These are phyloP conservation scores for Ascosphaera apis DNA, from an alignment of 2,329 filamentous ascomycete genomes.

Conservation along the genomic window DNA sequence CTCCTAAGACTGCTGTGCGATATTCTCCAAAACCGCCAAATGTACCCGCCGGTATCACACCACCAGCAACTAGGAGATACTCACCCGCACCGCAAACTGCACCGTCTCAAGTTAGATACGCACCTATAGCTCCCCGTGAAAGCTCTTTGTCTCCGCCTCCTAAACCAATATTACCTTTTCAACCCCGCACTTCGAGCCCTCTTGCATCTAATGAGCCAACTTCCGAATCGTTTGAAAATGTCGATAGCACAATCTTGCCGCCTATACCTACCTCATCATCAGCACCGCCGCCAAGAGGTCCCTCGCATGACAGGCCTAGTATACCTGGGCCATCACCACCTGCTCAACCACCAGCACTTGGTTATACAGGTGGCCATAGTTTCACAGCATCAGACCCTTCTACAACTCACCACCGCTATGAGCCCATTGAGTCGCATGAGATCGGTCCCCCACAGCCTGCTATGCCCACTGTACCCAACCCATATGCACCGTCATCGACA, in stretches of 20 bases:
- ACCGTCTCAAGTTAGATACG: conserved; percentile 16
- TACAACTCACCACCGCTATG: background rate
- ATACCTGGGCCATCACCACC: background rate
- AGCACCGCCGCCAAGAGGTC: conserved; percentile 5
- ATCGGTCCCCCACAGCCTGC: background rate
- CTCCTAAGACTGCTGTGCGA: conserved; percentile 11
- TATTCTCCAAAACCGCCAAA: conserved; percentile 20
- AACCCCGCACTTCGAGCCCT: conserved; percentile 41
- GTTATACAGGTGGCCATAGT: background rate
- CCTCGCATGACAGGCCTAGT: background rate
- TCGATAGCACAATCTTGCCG: conserved; percentile 4
- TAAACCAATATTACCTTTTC: conserved; percentile 25
- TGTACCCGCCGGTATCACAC: conserved; percentile 13
- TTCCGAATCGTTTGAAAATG: conserved; percentile 12
- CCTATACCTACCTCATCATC: conserved; percentile 5
- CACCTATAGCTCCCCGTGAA: conserved; percentile 13
- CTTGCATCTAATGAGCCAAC: conserved; percentile 28
- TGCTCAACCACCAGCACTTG: background rate
- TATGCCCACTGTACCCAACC: background rate
- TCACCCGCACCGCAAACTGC: conserved; percentile 22
- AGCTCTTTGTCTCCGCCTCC: conserved; percentile 6
- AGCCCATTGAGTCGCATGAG: background rate
- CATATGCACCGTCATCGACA: background rate
- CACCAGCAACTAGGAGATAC: conserved; percentile 18
- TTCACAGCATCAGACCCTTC: background rate